Evolutionary conservation across 257 asterid genomes (phyloP).

Genomic region (Ilex asprella): DNA sequence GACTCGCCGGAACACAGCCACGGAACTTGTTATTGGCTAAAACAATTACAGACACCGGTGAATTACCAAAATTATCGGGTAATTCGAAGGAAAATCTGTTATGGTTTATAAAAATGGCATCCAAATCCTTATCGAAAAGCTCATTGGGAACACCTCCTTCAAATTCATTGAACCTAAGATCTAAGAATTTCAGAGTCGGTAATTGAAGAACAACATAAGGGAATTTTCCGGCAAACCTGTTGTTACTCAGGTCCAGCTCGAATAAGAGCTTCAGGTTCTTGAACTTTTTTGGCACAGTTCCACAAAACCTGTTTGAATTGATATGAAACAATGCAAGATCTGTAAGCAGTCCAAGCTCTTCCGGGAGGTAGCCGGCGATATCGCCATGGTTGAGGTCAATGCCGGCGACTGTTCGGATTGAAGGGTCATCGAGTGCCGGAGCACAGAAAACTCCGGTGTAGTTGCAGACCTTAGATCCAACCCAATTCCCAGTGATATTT

Average conservation of each 20-base stretch:
- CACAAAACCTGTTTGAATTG: slow-evolving; percentile 78
- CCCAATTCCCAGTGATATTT: slow-evolving; percentile 57
- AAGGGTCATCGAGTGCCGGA: slow-evolving; percentile 47
- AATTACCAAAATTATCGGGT: slow-evolving; percentile 84
- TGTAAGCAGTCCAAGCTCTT: slow-evolving; percentile 68
- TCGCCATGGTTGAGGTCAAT: slow-evolving; percentile 87
- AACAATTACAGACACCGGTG: slow-evolving; percentile 85
- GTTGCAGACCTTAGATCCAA: slow-evolving; percentile 67
- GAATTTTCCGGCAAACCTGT: slow-evolving; percentile 80
- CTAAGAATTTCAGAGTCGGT: slow-evolving; percentile 53
- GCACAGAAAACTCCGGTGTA: slow-evolving; percentile 77
- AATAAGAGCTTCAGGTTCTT: slow-evolving; percentile 44
- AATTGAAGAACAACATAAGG: slow-evolving; percentile 72
- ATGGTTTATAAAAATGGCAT: slow-evolving; percentile 77
- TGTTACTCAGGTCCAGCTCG: slow-evolving; percentile 82
- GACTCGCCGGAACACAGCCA: slow-evolving; percentile 76
- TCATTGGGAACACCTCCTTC: slow-evolving; percentile 74
- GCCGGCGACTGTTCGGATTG: slow-evolving; percentile 59
- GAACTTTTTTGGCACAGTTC: slow-evolving; percentile 54
- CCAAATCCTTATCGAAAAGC: slow-evolving; percentile 69
- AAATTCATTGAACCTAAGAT: slow-evolving; percentile 70
- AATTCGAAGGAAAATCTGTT: slow-evolving; percentile 67
- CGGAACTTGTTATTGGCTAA: slow-evolving; percentile 69
- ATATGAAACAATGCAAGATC: slow-evolving; percentile 84
- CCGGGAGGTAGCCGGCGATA: slow-evolving; percentile 85